Evolutionary conservation across 352 stramenopile species (phyloP), one percentile per base, ranked within the genome.

Genomic region (Pythium volutum): DNA sequence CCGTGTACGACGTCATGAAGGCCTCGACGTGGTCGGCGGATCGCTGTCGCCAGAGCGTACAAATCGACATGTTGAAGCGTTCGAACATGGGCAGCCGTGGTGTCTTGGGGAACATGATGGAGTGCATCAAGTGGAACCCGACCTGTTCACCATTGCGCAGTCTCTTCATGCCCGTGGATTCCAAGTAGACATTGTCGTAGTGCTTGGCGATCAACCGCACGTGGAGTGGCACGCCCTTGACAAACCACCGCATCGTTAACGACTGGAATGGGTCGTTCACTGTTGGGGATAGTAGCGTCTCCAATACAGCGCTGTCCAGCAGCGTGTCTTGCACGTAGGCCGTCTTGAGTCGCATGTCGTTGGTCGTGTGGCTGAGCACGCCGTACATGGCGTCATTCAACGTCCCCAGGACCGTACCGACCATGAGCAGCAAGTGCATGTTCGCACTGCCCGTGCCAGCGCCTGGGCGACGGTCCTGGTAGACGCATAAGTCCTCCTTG

Each of bases 311-410:
- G n/a, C 72, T 67, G 55, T 82, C 64, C 16, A 67, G 64, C 12
- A 79, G 45, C 57, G 79, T 68, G 46, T 85, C 72, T 18, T 70
- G 39, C 18, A 76, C 64, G 49, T 87, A 87, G 8, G 71, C 65
- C 16, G 70, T 79, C 34, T 82, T 82, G 20, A 87, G 33, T 6
- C 76, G 75, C 74, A 87, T 85, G 4, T 45, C 55, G 6, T 83
- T 73, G 11, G 70, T 53, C 12, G 74, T 75, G 3, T 69, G 55
- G 12, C 60, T 68, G 22, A 86, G 38, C 18, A 67, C 60, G 18
- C 81, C 81, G 55, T 79, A 87, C 72, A 90, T 79, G 12, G 70
- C 74, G 36, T 90, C 81, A 23, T 88, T 61, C 0, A 90, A 41
- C 12, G 68, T 72, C 11, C 76, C 78, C 8, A 62, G 55, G 1